phyloP scores from a whole-genome alignment of 805 yeast species.

The Torulaspora maleeae region DNA sequence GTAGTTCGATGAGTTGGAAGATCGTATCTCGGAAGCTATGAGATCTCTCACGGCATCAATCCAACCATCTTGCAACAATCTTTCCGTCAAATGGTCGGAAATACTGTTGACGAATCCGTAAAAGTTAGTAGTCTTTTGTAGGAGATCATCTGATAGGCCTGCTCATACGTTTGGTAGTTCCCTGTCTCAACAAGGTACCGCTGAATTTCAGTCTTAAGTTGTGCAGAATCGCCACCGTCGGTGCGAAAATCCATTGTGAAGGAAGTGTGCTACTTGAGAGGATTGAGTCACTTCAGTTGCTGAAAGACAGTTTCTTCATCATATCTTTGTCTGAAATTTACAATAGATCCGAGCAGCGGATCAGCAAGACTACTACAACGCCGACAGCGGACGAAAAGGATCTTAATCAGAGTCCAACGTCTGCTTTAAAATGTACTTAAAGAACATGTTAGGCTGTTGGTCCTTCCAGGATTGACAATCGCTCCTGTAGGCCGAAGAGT shows the following conservation, averaged over 20 bases:
- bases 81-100: constrained; percentile 55
- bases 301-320: neutral
- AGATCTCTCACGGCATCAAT: constrained; percentile 62
- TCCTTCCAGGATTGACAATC: too few species aligned
- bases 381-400: neutral
- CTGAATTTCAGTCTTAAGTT: constrained; percentile 58
- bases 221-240: constrained; percentile 12
- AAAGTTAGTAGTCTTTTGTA: constrained; percentile 2
- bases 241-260: neutral
- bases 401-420: too few species aligned
- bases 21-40: constrained; percentile 45
- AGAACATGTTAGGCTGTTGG: too few species aligned
- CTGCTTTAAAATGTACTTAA: too few species aligned
- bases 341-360: neutral
- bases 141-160: neutral
- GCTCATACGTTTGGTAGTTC: constrained; percentile 60
- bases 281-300: neutral
- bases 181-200: constrained; percentile 70
- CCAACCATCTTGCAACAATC: constrained; percentile 80
- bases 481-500: too few species aligned
- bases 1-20: constrained; percentile 47
- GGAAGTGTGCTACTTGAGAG: neutral
- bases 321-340: neutral
- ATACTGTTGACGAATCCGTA: constrained; percentile 37
- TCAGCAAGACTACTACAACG: neutral